Percentiles rank a stretch among this genome's conserved stretches.
These are phyloP conservation scores for Neurospora sp. DNA, from an alignment of 495 filamentous ascomycete species.

Conservation along the genomic window DNA sequence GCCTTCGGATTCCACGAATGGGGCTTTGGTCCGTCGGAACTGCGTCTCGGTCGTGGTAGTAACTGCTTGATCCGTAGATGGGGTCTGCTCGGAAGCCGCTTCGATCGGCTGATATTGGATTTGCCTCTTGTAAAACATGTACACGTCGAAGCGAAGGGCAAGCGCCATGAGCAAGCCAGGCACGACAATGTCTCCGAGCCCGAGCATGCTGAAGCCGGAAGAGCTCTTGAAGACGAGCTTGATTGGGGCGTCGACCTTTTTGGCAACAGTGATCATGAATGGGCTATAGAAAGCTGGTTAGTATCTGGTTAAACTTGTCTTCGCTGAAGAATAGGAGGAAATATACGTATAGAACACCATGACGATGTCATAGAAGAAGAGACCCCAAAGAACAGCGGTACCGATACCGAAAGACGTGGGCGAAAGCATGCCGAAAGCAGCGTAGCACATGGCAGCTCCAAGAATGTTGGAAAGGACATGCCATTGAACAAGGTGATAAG, in stretches of 20 bases:
- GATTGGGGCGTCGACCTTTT: constrained; percentile 80
- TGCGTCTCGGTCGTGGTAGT: constrained; percentile 18
- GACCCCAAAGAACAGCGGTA: constrained; percentile 58
- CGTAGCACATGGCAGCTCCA: constrained; percentile 79
- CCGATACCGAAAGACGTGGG: constrained; percentile 85
- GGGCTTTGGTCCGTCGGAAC: constrained; percentile 41
- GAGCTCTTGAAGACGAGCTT: constrained; percentile 82
- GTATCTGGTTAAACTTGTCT: background rate
- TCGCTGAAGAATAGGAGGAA: background rate
- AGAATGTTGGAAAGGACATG: constrained; percentile 76
- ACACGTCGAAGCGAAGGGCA: constrained; percentile 84
- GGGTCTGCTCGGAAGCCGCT: constrained; percentile 21
- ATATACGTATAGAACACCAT: constrained; percentile 90
- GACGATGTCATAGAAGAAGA: constrained; percentile 93
- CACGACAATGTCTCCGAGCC: constrained; percentile 88
- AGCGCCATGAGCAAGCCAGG: constrained; percentile 86
- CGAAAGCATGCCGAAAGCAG: constrained; percentile 70
- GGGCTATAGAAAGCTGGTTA: constrained; percentile 36
- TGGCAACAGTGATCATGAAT: constrained; percentile 93
- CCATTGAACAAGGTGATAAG: constrained; percentile 63
- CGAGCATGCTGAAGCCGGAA: constrained; percentile 66
- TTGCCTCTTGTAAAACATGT: constrained; percentile 59
- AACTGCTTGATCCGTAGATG: constrained; percentile 23
- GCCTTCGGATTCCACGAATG: constrained; percentile 49
- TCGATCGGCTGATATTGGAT: constrained; percentile 26